These are phyloP conservation scores for Syzygium syzygioides DNA, from an alignment of 441 rosid species.

Conservation along the genomic window DNA sequence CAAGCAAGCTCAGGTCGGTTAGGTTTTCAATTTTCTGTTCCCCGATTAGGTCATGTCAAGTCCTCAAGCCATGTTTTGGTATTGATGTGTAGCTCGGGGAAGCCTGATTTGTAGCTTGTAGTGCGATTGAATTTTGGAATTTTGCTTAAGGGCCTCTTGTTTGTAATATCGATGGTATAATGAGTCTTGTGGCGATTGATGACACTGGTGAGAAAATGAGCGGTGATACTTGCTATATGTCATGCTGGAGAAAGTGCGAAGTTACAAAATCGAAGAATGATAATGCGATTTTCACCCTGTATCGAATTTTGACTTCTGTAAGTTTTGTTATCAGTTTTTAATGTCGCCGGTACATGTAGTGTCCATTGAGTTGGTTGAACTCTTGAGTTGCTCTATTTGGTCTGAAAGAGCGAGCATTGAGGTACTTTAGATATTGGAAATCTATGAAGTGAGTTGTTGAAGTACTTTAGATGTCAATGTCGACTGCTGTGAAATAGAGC, in stretches of 20 bases:
- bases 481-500: neutral
- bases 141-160: neutral
- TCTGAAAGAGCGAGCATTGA: neutral
- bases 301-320: neutral
- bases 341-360: neutral
- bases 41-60: neutral
- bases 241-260: neutral
- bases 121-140: neutral
- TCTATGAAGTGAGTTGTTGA: neutral
- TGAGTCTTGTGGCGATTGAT: neutral
- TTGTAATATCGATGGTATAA: neutral
- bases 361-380: neutral
- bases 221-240: neutral
- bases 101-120: neutral
- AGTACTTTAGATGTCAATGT: neutral
- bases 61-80: neutral
- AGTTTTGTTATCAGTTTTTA: neutral
- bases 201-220: neutral
- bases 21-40: neutral
- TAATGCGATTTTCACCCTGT: neutral
- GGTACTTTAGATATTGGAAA: neutral
- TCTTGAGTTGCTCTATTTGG: neutral
- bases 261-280: neutral
- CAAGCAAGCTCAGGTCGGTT: conserved; percentile 75
- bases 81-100: neutral